Evolutionary conservation across 164 flowering plant species (phyloP).

Genomic region (Saururus chinensis): DNA sequence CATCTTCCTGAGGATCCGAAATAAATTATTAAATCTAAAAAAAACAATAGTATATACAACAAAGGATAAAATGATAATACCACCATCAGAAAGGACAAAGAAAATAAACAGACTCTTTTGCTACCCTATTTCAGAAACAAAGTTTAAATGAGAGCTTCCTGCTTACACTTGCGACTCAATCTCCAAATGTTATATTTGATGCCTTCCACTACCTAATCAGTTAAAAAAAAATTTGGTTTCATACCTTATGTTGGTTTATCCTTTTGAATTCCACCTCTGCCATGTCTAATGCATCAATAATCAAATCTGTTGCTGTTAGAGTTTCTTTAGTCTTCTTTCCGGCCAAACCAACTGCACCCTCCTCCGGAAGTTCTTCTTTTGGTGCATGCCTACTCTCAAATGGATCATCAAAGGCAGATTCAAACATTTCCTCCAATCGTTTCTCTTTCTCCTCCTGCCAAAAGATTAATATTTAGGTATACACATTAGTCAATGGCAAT

Average conservation of each 20-base stretch:
- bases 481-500: neutral
- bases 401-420: slow-evolving; percentile 61
- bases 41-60: neutral
- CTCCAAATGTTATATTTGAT: neutral
- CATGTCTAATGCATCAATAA: slow-evolving; percentile 76
- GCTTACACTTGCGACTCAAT: neutral
- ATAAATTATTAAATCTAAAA: neutral
- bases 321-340: slow-evolving; percentile 91
- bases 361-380: slow-evolving; percentile 82
- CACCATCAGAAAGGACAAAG: neutral
- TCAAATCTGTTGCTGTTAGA: slow-evolving; percentile 60
- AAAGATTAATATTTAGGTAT: neutral
- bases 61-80: no score
- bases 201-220: neutral
- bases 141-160: neutral
- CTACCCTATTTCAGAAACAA: neutral
- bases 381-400: slow-evolving; percentile 54
- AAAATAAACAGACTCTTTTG: neutral
- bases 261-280: slow-evolving; percentile 74
- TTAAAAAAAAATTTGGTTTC: neutral
- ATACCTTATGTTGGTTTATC: slow-evolving; percentile 63
- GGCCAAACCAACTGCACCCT: slow-evolving; percentile 80
- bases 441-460: slow-evolving; percentile 94
- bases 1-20: slow-evolving; percentile 56
- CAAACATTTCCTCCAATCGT: slow-evolving; percentile 90